A percentile compares a stretch with the other conserved stretches of the same genome.
phyloP scores from a whole-genome alignment of 495 filamentous ascomycete species.

The Terfezia boudieri region DNA sequence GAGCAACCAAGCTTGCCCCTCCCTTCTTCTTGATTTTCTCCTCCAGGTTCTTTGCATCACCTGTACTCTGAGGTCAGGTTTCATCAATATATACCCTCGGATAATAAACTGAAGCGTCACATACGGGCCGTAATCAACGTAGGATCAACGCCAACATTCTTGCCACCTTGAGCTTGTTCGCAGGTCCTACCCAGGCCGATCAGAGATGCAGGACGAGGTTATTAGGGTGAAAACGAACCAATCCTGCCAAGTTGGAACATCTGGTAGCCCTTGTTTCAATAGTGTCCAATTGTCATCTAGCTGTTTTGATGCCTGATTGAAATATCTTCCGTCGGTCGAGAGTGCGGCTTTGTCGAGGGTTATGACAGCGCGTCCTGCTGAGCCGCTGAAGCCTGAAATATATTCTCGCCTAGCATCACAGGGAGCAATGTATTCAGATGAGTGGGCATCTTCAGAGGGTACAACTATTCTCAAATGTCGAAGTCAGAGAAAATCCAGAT shows the following conservation, averaged over 20 bases:
- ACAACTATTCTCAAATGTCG: conserved; percentile 37
- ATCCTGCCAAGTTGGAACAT: conserved; percentile 94
- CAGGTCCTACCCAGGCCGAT: conserved; percentile 31
- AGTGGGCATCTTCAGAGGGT: conserved; percentile 91
- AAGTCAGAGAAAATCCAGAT: background rate
- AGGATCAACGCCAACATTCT: conserved; percentile 79
- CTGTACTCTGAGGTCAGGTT: conserved; percentile 20
- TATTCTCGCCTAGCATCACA: conserved; percentile 82
- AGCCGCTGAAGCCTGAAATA: conserved; percentile 88
- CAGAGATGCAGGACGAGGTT: background rate
- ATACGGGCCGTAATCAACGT: conserved; percentile 57
- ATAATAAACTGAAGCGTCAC: background rate
- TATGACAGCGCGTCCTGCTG: conserved; percentile 78
- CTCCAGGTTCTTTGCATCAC: conserved; percentile 59
- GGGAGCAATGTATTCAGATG: conserved; percentile 90
- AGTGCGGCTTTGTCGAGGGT: conserved; percentile 71
- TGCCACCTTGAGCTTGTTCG: conserved; percentile 62
- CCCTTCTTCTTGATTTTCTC: conserved; percentile 77
- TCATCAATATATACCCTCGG: background rate
- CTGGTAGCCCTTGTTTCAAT: conserved; percentile 76
- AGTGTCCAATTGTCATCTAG: conserved; percentile 81
- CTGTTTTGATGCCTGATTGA: conserved; percentile 89
- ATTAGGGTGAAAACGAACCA: conserved; percentile 34
- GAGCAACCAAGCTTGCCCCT: conserved; percentile 46
- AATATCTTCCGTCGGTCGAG: conserved; percentile 92